Base-by-base conservation (phyloP, 345 rosid genomes). In the Cardamine occulta region DNA sequence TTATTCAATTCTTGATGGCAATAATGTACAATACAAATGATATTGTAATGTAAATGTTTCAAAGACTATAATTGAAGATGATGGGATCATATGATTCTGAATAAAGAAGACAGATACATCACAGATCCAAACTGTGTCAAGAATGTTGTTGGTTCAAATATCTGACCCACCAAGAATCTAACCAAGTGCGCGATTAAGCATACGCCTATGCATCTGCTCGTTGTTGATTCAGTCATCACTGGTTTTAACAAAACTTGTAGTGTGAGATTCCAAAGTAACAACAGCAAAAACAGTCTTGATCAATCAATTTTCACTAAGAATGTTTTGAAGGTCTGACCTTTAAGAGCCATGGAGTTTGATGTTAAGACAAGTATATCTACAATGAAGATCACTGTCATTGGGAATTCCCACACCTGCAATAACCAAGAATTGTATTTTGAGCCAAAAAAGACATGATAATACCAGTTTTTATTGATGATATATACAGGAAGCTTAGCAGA, bases 351-450 rank as follows among this genome's bases (percentile, higher is more conserved):
- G 8, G 64, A 77, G 75, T 87, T 94, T 66, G 91, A 94, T 73
- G 97, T 89, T 49, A 91, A 65, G 58, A 91, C 89, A 65, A 93
- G 85, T 72, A 88, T 76, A 80, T 94, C 96, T 51, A 87, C 80
- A 55, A 88, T 84, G 77, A 81, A 84, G 73, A 86, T 81, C 76
- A 88, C 95, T 19, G 90, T 85, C 42, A 89, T 42, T 37, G 97
- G 98, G 72, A 93, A 93, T 67, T 88, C 86, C 97, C 96, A 89
- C 44, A 93, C 88, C 97, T 89, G 89, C 23, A 72, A 67, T 65
- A 23, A 63, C 14, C 26, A 69, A 44, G 19, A 21, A 31, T 45
- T 10, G 0, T 8, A 6, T 39, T 69, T 39, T 68, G 0, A 53
- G 74, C 63, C 62, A 54, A 44, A 52, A 60, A 49, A 54, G 7